A percentile compares a stretch with the other conserved stretches of the same genome.
Conservation (phyloP, 2,329 filamentous ascomycete genomes). For the Penicillium sp. region DNA sequence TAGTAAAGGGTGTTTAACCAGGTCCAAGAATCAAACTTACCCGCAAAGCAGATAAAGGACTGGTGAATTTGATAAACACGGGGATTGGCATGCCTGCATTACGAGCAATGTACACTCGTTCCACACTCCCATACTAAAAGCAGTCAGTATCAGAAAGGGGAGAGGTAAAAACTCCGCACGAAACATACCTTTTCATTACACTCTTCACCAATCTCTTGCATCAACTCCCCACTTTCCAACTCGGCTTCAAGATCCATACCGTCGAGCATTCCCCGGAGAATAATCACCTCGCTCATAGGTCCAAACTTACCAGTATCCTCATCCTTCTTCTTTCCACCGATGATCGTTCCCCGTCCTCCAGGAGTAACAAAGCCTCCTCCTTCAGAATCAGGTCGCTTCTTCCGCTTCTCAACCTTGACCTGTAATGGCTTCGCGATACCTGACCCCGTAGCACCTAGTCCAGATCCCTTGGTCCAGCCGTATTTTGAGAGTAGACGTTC, state of each 20-base stretch:
- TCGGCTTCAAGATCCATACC: slow-evolving; percentile 80
- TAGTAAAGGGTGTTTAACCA: background rate
- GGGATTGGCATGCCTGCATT: slow-evolving; percentile 53
- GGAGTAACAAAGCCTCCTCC: slow-evolving; percentile 75
- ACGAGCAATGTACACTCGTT: slow-evolving; percentile 73
- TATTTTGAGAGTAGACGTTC: slow-evolving; percentile 89
- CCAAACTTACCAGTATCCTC: slow-evolving; percentile 61
- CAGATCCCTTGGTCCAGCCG: slow-evolving; percentile 85
- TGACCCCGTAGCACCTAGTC: slow-evolving; percentile 75
- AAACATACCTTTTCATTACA: slow-evolving; percentile 72
- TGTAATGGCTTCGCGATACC: slow-evolving; percentile 84
- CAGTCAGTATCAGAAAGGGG: background rate
- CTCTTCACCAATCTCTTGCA: slow-evolving; percentile 94
- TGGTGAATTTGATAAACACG: slow-evolving; percentile 94
- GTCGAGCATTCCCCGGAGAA: slow-evolving; percentile 81
- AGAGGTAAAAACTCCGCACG: background rate
- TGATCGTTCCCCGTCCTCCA: slow-evolving; percentile 71
- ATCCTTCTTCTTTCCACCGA: slow-evolving; percentile 67
- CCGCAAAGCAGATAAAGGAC: slow-evolving; percentile 76
- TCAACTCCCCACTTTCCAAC: slow-evolving; percentile 66
- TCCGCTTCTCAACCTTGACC: slow-evolving; percentile 81
- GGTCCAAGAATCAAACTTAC: slow-evolving; percentile 53
- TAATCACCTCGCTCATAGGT: slow-evolving; percentile 76
- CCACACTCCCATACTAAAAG: slow-evolving; percentile 73
- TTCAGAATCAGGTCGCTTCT: slow-evolving; percentile 74